These are phyloP conservation scores for Erodium trifolium DNA, from an alignment of 441 rosid species.

Conservation along the genomic window DNA sequence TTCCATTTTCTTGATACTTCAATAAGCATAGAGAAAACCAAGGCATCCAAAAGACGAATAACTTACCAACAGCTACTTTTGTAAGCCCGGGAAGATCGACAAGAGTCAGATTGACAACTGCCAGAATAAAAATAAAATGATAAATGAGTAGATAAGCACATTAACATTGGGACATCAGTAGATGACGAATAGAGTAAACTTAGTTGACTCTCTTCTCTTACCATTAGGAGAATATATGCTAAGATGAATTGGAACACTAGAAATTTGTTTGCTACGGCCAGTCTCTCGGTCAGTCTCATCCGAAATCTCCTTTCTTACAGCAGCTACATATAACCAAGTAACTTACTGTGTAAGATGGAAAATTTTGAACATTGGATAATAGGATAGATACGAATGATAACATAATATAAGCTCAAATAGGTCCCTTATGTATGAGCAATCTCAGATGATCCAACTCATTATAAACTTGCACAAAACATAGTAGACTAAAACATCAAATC, in stretches of 20 bases:
- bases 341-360: slow-evolving; percentile 2
- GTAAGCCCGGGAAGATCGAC: slow-evolving; percentile 99
- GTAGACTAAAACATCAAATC: slow-evolving; percentile 4
- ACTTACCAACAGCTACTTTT: slow-evolving; percentile 95
- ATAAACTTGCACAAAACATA: not conserved
- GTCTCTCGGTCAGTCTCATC: slow-evolving; percentile 98
- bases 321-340: slow-evolving; percentile 39
- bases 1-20: not conserved
- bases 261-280: slow-evolving; percentile 73
- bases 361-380: not conserved
- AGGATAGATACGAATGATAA: not conserved
- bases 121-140: slow-evolving; percentile 21
- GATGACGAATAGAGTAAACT: no score
- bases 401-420: not conserved
- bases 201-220: slow-evolving; percentile 19
- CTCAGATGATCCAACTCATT: not conserved
- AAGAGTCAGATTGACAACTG: slow-evolving; percentile 93
- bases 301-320: slow-evolving; percentile 93
- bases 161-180: not conserved
- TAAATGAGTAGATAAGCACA: not conserved
- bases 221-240: slow-evolving; percentile 91
- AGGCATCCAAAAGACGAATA: slow-evolving; percentile 1
- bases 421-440: not conserved
- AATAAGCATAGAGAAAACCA: no score
- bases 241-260: slow-evolving; percentile 90